Conservation (phyloP, 768 basidiomycete species). For the Pleurotus platypus region DNA sequence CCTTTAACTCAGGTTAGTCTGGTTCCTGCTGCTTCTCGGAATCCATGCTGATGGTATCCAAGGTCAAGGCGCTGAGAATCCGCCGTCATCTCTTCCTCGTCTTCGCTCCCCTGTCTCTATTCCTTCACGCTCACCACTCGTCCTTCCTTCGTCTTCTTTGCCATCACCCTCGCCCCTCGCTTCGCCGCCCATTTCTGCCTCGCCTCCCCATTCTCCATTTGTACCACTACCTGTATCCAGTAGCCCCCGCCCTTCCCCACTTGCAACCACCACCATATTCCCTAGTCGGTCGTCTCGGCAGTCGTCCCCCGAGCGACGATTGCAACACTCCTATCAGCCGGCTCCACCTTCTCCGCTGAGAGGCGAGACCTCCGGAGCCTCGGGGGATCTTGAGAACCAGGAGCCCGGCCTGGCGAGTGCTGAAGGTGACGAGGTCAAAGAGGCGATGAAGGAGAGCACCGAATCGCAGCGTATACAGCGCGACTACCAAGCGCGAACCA, state of each 20-base stretch:
- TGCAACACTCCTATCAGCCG: not conserved
- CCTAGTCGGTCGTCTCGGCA: not conserved
- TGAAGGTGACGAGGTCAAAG: not conserved
- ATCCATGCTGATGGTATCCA: not conserved
- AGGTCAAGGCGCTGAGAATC: not conserved
- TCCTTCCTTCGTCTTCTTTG: not conserved
- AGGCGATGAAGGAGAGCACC: not conserved
- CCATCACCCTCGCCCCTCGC: too few species aligned
- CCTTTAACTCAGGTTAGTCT: conserved; percentile 10
- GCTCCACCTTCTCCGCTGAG: conserved; percentile 2
- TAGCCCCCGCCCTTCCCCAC: not conserved
- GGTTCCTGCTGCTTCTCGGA: not conserved
- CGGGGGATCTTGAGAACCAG: not conserved
- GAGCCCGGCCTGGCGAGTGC: too few species aligned
- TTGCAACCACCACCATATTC: not conserved
- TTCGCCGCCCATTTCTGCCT: not conserved
- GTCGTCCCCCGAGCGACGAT: not conserved
- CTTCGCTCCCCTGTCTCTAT: not conserved
- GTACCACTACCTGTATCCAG: not conserved
- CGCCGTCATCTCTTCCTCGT: not conserved
- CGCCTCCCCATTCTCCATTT: not conserved
- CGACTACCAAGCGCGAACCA: conserved; percentile 1
- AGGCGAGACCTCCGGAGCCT: not conserved
- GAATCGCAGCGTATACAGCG: not conserved
- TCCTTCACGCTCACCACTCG: not conserved